Base-by-base conservation (phyloP, 768 basidiomycete species). In the Holtermanniella nyarrowii region DNA sequence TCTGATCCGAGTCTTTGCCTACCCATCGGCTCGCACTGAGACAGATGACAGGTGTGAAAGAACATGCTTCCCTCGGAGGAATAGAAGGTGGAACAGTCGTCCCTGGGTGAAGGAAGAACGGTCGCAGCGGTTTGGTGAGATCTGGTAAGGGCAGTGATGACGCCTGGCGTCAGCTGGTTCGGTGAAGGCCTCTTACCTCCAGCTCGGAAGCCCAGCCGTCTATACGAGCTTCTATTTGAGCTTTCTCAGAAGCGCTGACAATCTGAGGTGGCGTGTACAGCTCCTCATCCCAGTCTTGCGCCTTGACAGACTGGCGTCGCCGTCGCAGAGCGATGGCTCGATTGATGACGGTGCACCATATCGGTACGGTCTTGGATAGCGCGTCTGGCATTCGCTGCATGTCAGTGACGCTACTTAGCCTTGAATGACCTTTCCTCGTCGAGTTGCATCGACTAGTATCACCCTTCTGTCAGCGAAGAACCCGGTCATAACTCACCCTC, bases 271-370 rank as follows among this genome's bases (percentile, higher is more conserved):
- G 82, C 1, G 85, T 85, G 60, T 86, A 85, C 5, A 91, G 73
- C 2, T 68, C 60, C 0, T 62, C 69, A 57, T 84, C 78, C 84
- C 83, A 86, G 43, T 48, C 46, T 44, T 44, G 51, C 49, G 18
- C 45, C 49, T 16, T 70, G 74, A 44, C 72, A 65, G 10, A 44
- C 37, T 23, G 25, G 20, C 21, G 13, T 27, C 23, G 24, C 21
- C 42, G 14, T n/a, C 43, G 42, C 14, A 14, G 46, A 3, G 42
- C 24, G 42, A 55, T 26, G 80, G 69, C 24, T 80, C 83, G 46
- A 80, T 93, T 96, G 55, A 93, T 75, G 3, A 89, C 86, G 7
- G 86, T 76, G 66, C 91, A 64, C 93, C 93, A 97, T 46, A 91
- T 85, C 0, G 91, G 91, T 1, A 96, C 77, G 0, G 90, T 93